Conservation (phyloP, 169 alveolate genomes). For the Amoebophrya sp. region DNA sequence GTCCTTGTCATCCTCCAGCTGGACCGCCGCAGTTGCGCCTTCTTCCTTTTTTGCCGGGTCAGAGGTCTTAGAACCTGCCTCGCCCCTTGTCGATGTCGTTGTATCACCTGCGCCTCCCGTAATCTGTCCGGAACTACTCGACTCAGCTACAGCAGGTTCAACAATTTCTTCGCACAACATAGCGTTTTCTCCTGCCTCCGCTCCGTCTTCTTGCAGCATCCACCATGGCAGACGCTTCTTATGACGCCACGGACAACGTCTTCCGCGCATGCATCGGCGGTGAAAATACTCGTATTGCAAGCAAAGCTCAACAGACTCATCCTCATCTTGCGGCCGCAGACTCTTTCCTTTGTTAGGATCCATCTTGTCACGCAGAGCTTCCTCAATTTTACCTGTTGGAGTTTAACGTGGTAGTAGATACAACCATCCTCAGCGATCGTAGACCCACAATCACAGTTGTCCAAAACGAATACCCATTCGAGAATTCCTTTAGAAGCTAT, state of each 20-base stretch:
- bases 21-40: not conserved
- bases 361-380: not conserved
- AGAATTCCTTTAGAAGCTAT: too few species aligned
- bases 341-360: not conserved
- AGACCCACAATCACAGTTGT: too few species aligned
- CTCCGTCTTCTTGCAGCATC: not conserved
- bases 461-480: too few species aligned
- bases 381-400: conserved; percentile 7
- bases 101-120: not conserved
- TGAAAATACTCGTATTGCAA: not conserved
- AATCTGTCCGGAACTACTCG: too few species aligned
- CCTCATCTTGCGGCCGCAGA: not conserved
- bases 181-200: not conserved
- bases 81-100: not conserved
- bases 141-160: too few species aligned
- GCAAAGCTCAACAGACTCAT: not conserved
- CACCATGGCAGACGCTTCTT: not conserved
- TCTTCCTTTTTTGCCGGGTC: too few species aligned
- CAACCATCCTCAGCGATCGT: too few species aligned
- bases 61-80: too few species aligned
- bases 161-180: not conserved
- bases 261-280: not conserved
- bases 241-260: not conserved
- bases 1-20: not conserved
- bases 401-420: too few species aligned